These are phyloP conservation scores for Begonia peltatifolia DNA, from an alignment of 306 rosid genomes.

Conservation along the genomic window DNA sequence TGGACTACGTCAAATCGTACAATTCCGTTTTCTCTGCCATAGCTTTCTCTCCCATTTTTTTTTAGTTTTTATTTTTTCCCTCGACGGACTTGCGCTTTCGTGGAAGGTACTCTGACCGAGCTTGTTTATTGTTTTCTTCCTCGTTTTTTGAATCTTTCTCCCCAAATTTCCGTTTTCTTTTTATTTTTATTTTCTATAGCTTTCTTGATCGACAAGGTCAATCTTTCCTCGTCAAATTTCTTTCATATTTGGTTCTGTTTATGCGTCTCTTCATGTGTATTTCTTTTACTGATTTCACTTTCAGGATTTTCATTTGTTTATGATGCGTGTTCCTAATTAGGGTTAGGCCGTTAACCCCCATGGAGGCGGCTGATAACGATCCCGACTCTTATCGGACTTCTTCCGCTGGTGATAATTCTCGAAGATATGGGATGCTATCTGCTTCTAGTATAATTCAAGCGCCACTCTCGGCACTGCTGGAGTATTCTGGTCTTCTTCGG, in stretches of 20 bases:
- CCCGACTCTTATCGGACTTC: conserved; percentile 38
- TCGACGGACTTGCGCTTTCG: conserved; percentile 27
- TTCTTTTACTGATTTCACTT: neutral
- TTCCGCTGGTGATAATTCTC: conserved; percentile 22
- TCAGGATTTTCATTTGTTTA: neutral
- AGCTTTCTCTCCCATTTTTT: no score
- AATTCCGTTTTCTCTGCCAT: no score
- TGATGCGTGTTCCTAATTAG: conserved; percentile 21
- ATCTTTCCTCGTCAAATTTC: neutral
- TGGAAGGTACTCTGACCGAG: conserved; percentile 17
- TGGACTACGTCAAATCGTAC: neutral
- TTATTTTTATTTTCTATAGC: conserved; percentile 3
- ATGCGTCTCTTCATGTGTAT: neutral
- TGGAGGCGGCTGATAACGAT: conserved; percentile 49
- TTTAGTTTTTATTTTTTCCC: conserved; percentile 2
- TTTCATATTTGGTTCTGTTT: neutral
- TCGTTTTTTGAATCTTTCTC: neutral
- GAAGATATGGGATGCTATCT: conserved; percentile 41
- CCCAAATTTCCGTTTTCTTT: neutral
- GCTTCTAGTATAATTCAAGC: conserved; percentile 62
- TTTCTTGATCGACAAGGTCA: conserved; percentile 10
- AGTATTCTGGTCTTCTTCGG: conserved; percentile 61
- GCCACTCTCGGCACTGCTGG: conserved; percentile 60
- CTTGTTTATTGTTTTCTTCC: neutral
- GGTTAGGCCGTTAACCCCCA: conserved; percentile 39